These are phyloP conservation scores for Macrocybe gigantea DNA, from an alignment of 768 basidiomycete species.

Conservation along the genomic window DNA sequence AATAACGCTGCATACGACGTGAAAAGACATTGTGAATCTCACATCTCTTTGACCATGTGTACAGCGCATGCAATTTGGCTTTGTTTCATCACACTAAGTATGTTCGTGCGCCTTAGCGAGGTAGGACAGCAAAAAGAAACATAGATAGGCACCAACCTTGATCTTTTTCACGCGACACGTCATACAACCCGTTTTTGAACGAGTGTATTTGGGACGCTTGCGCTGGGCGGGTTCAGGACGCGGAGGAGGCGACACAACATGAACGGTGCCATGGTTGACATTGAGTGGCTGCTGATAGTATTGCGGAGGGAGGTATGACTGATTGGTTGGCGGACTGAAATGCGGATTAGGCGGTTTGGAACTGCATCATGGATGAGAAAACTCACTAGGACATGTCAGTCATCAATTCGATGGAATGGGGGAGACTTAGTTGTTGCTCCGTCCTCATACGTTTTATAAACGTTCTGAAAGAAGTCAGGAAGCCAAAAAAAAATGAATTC, in stretches of 20 bases:
- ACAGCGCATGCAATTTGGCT: slow-evolving; percentile 84
- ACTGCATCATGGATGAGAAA: slow-evolving; percentile 5
- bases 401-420: slow-evolving; percentile 40
- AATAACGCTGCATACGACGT: slow-evolving; percentile 4
- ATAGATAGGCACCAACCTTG: slow-evolving; percentile 51
- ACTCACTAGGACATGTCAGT: slow-evolving; percentile 55
- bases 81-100: slow-evolving; percentile 81
- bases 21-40: slow-evolving; percentile 17
- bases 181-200: slow-evolving; percentile 91
- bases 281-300: slow-evolving; percentile 32
- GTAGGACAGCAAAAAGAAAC: slow-evolving; percentile 1
- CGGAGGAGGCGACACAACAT: slow-evolving; percentile 42
- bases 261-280: slow-evolving; percentile 36
- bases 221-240: slow-evolving; percentile 49
- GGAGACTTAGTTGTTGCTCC: slow-evolving; percentile 28
- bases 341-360: slow-evolving; percentile 14
- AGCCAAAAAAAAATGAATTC: slow-evolving; percentile 31
- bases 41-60: slow-evolving; percentile 83
- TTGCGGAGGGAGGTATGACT: slow-evolving; percentile 13
- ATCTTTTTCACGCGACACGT: slow-evolving; percentile 94
- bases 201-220: slow-evolving; percentile 88
- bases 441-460: slow-evolving; percentile 51
- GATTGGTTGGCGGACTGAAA: slow-evolving; percentile 25
- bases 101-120: slow-evolving; percentile 2
- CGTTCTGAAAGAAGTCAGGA: slow-evolving; percentile 29